phyloP scores from a whole-genome alignment of 164 flowering plant species.

The Umbellularia californica region DNA sequence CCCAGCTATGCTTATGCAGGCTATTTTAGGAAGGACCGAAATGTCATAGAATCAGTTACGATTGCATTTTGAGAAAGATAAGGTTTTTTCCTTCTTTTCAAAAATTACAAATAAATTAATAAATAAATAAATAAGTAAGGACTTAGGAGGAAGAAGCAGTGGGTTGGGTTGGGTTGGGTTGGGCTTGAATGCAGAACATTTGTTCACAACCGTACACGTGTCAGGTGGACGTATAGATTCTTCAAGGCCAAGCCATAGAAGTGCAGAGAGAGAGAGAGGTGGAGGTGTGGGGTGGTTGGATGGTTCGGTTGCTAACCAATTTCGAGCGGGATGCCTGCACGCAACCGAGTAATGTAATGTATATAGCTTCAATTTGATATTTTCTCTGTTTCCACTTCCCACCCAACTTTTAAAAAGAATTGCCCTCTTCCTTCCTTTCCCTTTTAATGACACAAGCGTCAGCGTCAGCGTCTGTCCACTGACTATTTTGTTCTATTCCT shows the following conservation, averaged over 20 bases:
- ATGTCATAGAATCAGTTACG: no score
- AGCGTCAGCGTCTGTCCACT: no score
- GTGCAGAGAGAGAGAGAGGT: background rate
- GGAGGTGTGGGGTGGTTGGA: conserved; percentile 1
- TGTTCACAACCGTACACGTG: background rate
- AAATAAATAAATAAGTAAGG: background rate
- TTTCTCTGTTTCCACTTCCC: background rate
- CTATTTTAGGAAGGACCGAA: no score
- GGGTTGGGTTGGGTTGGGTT: background rate
- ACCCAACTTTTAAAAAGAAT: background rate
- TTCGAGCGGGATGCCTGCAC: conserved; percentile 6
- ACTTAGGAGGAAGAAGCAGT: background rate
- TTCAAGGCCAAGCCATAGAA: background rate
- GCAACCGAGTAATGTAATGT: conserved; percentile 2
- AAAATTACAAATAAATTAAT: no score
- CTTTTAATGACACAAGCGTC: background rate
- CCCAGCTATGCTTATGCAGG: no score
- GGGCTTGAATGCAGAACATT: conserved; percentile 5
- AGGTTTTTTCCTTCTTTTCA: no score
- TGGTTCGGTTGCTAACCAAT: conserved; percentile 14
- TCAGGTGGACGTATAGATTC: background rate
- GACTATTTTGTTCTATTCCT: no score
- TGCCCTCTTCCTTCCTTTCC: no score
- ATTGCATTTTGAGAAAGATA: no score
- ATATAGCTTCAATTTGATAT: background rate